These are phyloP conservation scores for Aegilops bicornis DNA, from an alignment of 176 grass and related monocot species.

Conservation along the genomic window DNA sequence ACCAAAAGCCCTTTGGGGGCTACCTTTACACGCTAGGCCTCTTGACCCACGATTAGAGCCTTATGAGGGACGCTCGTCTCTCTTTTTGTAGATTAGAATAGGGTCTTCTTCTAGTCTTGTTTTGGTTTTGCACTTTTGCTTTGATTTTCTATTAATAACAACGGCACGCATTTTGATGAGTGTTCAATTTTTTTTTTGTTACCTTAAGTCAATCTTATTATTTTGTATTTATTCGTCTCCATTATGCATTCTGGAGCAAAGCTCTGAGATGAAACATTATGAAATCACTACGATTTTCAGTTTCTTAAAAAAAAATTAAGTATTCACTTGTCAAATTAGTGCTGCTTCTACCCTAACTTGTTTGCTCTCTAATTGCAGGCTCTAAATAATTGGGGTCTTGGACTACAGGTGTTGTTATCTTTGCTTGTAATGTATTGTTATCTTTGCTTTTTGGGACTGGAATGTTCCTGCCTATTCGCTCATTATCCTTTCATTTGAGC, in stretches of 20 bases:
- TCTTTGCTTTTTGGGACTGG: slow-evolving; percentile 5
- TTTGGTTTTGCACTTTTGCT: no score
- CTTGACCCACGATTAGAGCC: no score
- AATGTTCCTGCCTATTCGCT: slow-evolving; percentile 17
- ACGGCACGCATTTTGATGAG: no score
- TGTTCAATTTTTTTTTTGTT: not conserved
- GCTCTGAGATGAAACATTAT: slow-evolving; percentile 12
- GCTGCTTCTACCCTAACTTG: slow-evolving; percentile 23
- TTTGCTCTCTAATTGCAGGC: slow-evolving; percentile 53
- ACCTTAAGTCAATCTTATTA: not conserved
- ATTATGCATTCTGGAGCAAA: not conserved
- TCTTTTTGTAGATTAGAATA: no score
- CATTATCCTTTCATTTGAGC: slow-evolving; percentile 22
- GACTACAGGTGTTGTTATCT: slow-evolving; percentile 63
- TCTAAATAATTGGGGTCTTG: slow-evolving; percentile 99
- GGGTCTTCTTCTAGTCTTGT: no score
- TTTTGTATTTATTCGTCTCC: not conserved
- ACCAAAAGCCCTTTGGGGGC: no score
- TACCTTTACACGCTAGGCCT: no score
- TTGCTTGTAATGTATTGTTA: slow-evolving; percentile 23
- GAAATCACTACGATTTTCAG: not conserved
- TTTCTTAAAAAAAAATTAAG: not conserved
- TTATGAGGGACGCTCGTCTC: no score
- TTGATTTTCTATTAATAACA: no score
- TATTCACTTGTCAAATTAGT: not conserved